Evolutionary conservation across 352 stramenopile species (phyloP), one percentile per base, ranked within the genome.

Genomic region (Globisporangium okanoganense): DNA sequence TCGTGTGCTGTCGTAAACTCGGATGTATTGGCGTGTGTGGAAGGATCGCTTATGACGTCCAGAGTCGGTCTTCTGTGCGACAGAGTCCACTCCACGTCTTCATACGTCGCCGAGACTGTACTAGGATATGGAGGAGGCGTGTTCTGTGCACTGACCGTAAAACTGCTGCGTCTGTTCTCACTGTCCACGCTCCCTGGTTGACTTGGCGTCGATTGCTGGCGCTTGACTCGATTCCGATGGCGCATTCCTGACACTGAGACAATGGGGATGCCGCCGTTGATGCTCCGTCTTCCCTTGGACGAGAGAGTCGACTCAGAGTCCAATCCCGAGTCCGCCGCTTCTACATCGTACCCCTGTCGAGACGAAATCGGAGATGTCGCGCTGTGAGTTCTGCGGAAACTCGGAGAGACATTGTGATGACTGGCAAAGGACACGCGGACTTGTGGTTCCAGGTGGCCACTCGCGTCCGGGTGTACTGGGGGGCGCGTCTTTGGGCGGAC

Each of bases 401-500:
- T 65, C 16, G 56, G 56, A 33, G 62, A 56, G 57, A 60, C 2
- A 22, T 47, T 55, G 40, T 59, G 62, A 18, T 54, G 38, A 0
- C 41, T 38, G 3, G 62, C 49, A 16, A 72, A 60, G 8, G 55
- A 58, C 12, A 72, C 66, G 13, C 66, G 66, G 36, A 67, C 35
- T 44, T 72, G 66, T 24, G 62, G 47, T 12, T 72, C 66, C 5
- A 57, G 8, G 38, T 71, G 55, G 2, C 35, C 40, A 18, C n/a
- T 58, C n/a, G 45, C 18, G 12, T 72, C 66, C 3, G 62, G 44
- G 29, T 70, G 67, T 12, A 54, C 61, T 13, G 74, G 65, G 25
- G 76, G 20, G 3, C 76, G 64, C 38, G 75, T 61, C 53, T 90
- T 92, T 29, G 79, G 64, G 56, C 78, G 76, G 24, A 91, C 80